Percentiles rank a stretch among this genome's conserved stretches.
phyloP scores from a whole-genome alignment of 495 filamentous ascomycete genomes.

The Penicillium herquei region DNA sequence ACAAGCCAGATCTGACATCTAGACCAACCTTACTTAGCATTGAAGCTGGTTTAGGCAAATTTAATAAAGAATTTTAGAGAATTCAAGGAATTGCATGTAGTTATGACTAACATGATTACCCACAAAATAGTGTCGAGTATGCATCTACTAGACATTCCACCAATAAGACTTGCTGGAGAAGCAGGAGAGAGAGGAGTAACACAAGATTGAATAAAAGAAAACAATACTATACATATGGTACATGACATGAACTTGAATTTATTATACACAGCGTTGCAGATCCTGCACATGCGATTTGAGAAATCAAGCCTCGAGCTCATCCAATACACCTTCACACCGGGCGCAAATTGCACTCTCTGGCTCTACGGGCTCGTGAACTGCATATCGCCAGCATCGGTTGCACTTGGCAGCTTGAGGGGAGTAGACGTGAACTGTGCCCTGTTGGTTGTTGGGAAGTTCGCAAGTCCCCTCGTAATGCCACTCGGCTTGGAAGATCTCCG shows the following conservation, averaged over 20 bases:
- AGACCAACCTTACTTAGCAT: background rate
- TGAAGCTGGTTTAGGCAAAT: background rate
- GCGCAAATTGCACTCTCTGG: constrained; percentile 63
- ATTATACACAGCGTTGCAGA: background rate
- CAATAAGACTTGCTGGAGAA: background rate
- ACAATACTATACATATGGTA: constrained; percentile 1
- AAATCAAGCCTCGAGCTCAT: constrained; percentile 28
- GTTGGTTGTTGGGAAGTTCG: constrained; percentile 42
- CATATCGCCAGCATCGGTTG: constrained; percentile 83
- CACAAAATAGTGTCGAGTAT: background rate
- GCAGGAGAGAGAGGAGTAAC: background rate
- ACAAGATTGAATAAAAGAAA: background rate
- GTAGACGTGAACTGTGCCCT: constrained; percentile 58
- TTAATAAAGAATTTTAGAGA: background rate
- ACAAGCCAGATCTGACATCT: background rate
- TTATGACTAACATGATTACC: background rate
- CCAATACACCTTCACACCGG: constrained; percentile 68
- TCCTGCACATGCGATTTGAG: too few species aligned
- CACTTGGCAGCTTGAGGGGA: constrained; percentile 74
- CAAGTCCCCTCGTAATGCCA: constrained; percentile 59
- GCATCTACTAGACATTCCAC: background rate
- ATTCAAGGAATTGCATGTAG: too few species aligned
- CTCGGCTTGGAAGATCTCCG: constrained; percentile 28
- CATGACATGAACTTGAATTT: constrained; percentile 2
- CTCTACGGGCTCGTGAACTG: constrained; percentile 42